Evolutionary conservation across 2,329 filamentous ascomycete species (phyloP).

Genomic region (Trichoderma harzianum): DNA sequence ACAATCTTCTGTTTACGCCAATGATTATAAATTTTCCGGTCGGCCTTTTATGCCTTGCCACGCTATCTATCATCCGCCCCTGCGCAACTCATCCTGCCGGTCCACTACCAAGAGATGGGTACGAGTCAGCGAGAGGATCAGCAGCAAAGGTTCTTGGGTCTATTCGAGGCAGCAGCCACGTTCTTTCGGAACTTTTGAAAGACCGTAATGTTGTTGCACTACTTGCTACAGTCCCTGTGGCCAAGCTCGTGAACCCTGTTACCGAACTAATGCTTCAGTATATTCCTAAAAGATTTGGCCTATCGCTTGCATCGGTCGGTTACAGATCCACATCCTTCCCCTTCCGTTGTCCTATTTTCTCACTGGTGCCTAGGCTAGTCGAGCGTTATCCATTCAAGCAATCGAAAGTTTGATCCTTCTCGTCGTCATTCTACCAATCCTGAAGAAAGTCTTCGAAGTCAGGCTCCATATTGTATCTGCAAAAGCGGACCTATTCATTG

Average conservation of each 20-base stretch:
- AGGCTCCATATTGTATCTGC: background rate
- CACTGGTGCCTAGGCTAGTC: background rate
- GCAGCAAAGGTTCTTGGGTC: background rate
- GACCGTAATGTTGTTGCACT: background rate
- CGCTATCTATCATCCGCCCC: background rate
- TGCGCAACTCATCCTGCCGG: background rate
- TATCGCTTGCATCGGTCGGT: slow-evolving; percentile 4
- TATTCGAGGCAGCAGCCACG: background rate
- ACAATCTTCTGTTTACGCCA: background rate
- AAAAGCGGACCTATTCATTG: background rate
- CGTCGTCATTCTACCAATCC: background rate
- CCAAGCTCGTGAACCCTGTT: slow-evolving; percentile 9
- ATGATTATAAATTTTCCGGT: slow-evolving; percentile 3
- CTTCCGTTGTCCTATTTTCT: background rate
- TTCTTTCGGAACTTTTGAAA: background rate
- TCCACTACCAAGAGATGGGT: background rate
- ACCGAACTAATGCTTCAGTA: slow-evolving; percentile 16
- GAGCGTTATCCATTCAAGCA: slow-evolving; percentile 1
- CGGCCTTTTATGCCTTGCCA: slow-evolving; percentile 3
- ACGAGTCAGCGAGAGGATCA: background rate
- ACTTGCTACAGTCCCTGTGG: slow-evolving; percentile 1
- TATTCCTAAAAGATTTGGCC: slow-evolving; percentile 5
- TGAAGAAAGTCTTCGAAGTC: background rate
- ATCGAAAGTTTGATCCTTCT: background rate
- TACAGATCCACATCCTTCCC: background rate